Percentiles rank a stretch among this genome's conserved stretches.
Conservation (phyloP, 352 stramenopile species). For the Globisporangium acanthophoron region DNA sequence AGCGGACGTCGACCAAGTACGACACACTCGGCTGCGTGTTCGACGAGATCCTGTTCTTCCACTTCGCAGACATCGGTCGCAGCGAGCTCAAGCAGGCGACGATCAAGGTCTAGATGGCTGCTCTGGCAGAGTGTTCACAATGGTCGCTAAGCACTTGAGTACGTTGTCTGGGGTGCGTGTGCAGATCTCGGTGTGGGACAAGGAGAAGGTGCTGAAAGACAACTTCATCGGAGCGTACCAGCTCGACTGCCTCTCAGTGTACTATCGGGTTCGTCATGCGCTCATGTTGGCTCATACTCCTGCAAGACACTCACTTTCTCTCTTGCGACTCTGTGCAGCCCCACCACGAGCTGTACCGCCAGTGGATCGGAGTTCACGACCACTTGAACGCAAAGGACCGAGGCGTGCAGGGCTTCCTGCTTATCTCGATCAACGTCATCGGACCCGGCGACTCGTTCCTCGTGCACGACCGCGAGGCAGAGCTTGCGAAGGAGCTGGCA, state of each 20-base stretch:
- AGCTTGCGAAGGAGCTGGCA: constrained; percentile 51
- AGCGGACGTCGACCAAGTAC: constrained; percentile 79
- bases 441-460: constrained; percentile 60
- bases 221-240: constrained; percentile 86
- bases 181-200: constrained; percentile 71
- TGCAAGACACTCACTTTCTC: not conserved
- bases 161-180: not conserved
- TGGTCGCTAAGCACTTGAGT: no score
- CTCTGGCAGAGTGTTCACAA: not conserved
- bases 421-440: constrained; percentile 64
- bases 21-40: constrained; percentile 85
- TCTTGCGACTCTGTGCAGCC: constrained; percentile 19
- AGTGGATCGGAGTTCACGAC: constrained; percentile 90
- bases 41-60: constrained; percentile 89
- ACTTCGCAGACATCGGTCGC: constrained; percentile 78
- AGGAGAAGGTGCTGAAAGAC: constrained; percentile 59
- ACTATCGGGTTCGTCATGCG: constrained; percentile 39
- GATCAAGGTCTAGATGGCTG: constrained; percentile 41
- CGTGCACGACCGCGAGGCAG: constrained; percentile 65
- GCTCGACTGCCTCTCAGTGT: constrained; percentile 74
- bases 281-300: not conserved
- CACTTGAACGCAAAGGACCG: constrained; percentile 77
- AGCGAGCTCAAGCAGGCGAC: constrained; percentile 60
- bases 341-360: constrained; percentile 83
- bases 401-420: constrained; percentile 79